Base-by-base conservation (phyloP, 2,329 filamentous ascomycete species). In the Ascosphaera pollenicola region DNA sequence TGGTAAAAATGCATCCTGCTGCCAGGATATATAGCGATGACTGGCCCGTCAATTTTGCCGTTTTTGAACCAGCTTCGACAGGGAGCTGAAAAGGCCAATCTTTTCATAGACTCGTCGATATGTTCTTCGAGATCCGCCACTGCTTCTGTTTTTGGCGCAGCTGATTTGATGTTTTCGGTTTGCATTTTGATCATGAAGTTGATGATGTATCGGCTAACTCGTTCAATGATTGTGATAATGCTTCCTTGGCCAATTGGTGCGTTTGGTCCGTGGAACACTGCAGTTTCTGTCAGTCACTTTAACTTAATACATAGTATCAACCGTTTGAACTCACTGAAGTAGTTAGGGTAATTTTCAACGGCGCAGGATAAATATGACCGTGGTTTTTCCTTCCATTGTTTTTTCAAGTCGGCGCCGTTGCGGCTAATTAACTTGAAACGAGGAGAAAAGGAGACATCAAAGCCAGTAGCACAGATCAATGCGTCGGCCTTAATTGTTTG, bases 391-490 rank as follows among this genome's bases (percentile, higher is more conserved):
- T 35, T 37, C 44, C 44, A 46, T 17, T 39, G 42, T 1, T 42
- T 42, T 10, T 40, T 35, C 16, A 46, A 19, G 17, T 42, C 28
- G 32, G 38, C 35, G 3, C 39, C 39, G 35, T 46, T 41, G 13
- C 45, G 39, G 2, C 44, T 11, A 40, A 41, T 39, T 13, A 43
- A 31, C 18, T 31, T 30, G 32, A 32, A 43, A 30, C 17, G 19
- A 8, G 42, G 40, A 41, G 38, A 32, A 44, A 42, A 21, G 30
- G 42, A 11, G 43, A 54, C 46, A 43, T 57, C 49, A 44, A 58
- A 55, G 1, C 55, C 57, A 2, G 57, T 61, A 17, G 58, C 57
- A 42, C 56, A 58, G 34, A 58, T 38, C 16, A 51, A 42, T 6
- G 44, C 46, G 28, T 51, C 48, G 3, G 48, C 47, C 30, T 43